A percentile compares a stretch with the other conserved stretches of the same genome.
Conservation (phyloP, 2,329 filamentous ascomycete genomes). For the Ramularia endophylla region DNA sequence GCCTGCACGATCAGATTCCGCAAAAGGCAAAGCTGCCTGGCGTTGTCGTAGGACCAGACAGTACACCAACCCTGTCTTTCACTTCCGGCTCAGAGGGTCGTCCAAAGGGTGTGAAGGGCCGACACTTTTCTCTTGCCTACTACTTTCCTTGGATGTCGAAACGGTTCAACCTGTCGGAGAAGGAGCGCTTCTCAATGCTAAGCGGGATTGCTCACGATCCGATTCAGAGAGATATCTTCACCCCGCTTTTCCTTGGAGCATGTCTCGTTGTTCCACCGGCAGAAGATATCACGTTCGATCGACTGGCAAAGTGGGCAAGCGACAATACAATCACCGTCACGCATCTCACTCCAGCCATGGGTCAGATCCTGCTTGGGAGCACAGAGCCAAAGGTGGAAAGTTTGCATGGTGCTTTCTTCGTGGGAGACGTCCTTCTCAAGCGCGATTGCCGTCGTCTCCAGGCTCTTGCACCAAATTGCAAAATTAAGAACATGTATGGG, state of each 20-base stretch:
- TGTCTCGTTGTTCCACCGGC: constrained; percentile 70
- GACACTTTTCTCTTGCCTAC: constrained; percentile 77
- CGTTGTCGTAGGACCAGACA: constrained; percentile 80
- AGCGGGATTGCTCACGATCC: constrained; percentile 73
- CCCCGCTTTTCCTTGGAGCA: constrained; percentile 78
- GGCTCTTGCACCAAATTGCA: constrained; percentile 65
- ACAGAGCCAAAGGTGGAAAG: constrained; percentile 58
- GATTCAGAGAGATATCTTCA: constrained; percentile 74
- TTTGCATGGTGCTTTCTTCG: constrained; percentile 78
- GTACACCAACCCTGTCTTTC: constrained; percentile 62
- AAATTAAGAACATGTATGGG: constrained; percentile 81
- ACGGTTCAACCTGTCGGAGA: constrained; percentile 65
- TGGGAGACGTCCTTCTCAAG: constrained; percentile 84
- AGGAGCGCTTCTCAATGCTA: constrained; percentile 75
- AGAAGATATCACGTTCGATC: constrained; percentile 83
- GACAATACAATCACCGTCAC: constrained; percentile 69
- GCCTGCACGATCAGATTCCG: constrained; percentile 52
- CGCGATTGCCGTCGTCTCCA: constrained; percentile 74
- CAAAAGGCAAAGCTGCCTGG: constrained; percentile 56
- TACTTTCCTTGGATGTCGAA: constrained; percentile 95
- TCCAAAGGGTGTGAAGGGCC: constrained; percentile 80
- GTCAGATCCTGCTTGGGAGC: constrained; percentile 83
- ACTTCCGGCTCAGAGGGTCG: constrained; percentile 64
- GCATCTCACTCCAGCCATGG: constrained; percentile 94
- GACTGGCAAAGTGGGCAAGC: constrained; percentile 80